These are phyloP conservation scores for Boletus rubropictus DNA, from an alignment of 768 basidiomycete genomes.

Conservation along the genomic window DNA sequence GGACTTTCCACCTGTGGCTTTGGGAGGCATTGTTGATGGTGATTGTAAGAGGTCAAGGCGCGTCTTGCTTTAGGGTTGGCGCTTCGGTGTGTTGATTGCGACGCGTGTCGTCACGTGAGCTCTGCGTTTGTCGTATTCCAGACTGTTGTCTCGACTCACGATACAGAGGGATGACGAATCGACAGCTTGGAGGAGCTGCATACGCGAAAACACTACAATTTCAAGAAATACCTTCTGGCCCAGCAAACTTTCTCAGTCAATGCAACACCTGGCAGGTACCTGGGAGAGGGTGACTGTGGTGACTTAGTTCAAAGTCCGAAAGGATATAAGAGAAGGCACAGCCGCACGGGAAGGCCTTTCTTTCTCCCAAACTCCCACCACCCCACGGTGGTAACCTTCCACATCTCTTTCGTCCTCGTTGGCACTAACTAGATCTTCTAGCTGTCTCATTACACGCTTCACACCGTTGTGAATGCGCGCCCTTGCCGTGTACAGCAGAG, in stretches of 20 bases:
- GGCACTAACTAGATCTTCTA: neutral
- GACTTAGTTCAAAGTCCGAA: too few species aligned
- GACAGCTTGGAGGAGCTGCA: too few species aligned
- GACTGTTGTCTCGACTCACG: too few species aligned
- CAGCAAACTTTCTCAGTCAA: too few species aligned
- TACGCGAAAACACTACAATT: too few species aligned
- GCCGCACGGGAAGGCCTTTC: too few species aligned
- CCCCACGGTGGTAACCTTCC: neutral
- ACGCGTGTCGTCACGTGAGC: constrained; percentile 27
- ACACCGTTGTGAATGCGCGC: constrained; percentile 15
- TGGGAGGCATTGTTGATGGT: constrained; percentile 42
- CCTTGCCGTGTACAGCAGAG: constrained; percentile 24
- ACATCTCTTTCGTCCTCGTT: neutral
- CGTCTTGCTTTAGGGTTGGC: constrained; percentile 33
- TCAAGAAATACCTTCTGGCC: too few species aligned
- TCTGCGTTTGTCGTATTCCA: neutral
- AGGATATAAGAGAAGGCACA: too few species aligned
- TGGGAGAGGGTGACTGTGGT: too few species aligned
- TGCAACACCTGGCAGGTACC: too few species aligned
- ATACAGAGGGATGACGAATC: too few species aligned
- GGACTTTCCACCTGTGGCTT: constrained; percentile 58
- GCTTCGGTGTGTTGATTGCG: constrained; percentile 27
- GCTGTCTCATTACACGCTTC: constrained; percentile 10
- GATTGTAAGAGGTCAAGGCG: constrained; percentile 28
- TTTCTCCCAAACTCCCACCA: neutral